These are phyloP conservation scores for Stephania japonica DNA, from an alignment of 164 flowering plant genomes.

Conservation along the genomic window DNA sequence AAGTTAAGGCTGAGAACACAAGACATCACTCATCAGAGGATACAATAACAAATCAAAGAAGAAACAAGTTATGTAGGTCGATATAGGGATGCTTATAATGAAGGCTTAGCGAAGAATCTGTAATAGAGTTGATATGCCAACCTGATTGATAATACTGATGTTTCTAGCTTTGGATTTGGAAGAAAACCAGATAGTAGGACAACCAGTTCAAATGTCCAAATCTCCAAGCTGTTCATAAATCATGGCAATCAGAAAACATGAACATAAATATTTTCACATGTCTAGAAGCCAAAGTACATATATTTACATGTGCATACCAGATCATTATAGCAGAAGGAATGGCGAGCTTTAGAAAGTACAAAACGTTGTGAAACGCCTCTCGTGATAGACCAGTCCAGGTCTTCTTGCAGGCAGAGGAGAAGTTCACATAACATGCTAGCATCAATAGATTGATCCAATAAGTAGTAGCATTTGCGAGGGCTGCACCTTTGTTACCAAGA, in stretches of 20 bases:
- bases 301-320: constrained; percentile 19
- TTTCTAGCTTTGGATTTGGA: constrained; percentile 64
- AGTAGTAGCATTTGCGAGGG: constrained; percentile 29
- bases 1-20: constrained; percentile 51
- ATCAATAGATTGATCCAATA: constrained; percentile 24
- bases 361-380: constrained; percentile 20
- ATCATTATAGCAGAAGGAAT: constrained; percentile 31
- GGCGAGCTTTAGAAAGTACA: constrained; percentile 23
- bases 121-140: constrained; percentile 11
- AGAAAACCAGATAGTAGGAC: constrained; percentile 71
- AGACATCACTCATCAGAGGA: neutral
- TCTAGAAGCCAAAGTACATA: neutral
- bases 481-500: constrained; percentile 32
- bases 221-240: constrained; percentile 49
- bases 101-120: too few relatives aligned
- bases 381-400: constrained; percentile 32
- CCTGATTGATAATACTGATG: constrained; percentile 74
- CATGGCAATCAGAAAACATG: neutral
- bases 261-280: neutral
- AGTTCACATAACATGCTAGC: constrained; percentile 19
- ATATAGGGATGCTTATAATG: too few relatives aligned
- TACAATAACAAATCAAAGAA: too few relatives aligned
- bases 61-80: too few relatives aligned
- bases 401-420: constrained; percentile 19
- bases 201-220: constrained; percentile 77